Evolutionary conservation across 257 asterid genomes (phyloP), one percentile per base, ranked within the genome.

Genomic region (Fraxinus quadrangulata): DNA sequence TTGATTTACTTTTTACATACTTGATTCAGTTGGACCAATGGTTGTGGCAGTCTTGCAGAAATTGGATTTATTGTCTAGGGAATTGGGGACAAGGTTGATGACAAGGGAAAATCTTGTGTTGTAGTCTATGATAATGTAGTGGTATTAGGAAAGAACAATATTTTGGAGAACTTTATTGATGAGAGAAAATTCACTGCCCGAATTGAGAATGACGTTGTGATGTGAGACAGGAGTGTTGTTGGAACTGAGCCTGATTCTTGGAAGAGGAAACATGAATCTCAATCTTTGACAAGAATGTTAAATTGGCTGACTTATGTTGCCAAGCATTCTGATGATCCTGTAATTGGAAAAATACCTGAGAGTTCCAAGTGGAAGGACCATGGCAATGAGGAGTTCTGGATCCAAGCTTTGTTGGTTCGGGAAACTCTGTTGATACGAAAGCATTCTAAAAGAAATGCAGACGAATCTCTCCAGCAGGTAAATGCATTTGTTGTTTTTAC

Each of bases 201-300:
- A 49, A 70, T 45, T 68, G 69, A 67, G 42, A 24, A 12, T 54
- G 76, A 77, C 66, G 33, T 23, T 33, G 70, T 4, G 72, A 67
- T 49, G 26, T 77, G 80, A 7, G 26, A 83, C n/a, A 81, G 63
- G 70, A 59, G 24, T 73, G 83, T 73, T 19, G 72, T 70, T 47
- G 82, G 74, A 65, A 70, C 81, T 28, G 77, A 19, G 47, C 24
- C 47, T 71, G 70, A 70, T 80, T 83, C 87, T 74, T 84, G 82
- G 78, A 93, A 91, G 91, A 88, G 94, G 86, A 93, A 90, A 81
- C 84, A 85, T 47, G 83, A 86, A 79, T 68, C 80, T 36, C 80
- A 71, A 37, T 70, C 84, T 31, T 88, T 83, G 75, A 36, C 83
- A 28, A 83, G 67, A 81, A 87, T 89, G 91, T 84, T 94, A 42